A percentile compares a stretch with the other conserved stretches of the same genome.
Evolutionary conservation across 192 early-diverging fungal genomes (phyloP).

Genomic region (Dissophora globulifera): DNA sequence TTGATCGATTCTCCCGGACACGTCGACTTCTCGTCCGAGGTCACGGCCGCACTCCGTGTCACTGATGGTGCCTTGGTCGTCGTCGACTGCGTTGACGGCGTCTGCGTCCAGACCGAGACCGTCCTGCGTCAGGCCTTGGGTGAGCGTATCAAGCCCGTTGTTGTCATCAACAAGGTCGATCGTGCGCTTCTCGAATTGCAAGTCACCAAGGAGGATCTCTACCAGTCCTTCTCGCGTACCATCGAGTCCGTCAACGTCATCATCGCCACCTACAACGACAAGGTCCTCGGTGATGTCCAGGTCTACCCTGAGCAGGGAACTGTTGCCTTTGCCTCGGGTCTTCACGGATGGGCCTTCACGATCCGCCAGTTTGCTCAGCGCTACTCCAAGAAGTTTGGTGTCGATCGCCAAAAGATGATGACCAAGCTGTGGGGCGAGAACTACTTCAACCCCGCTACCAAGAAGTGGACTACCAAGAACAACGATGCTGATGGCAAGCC

Average conservation of each 20-base stretch:
- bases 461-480: constrained; percentile 94
- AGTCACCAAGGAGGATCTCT: constrained; percentile 95
- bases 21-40: constrained; percentile 99
- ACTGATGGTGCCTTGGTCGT: constrained; percentile 99
- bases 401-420: constrained; percentile 97
- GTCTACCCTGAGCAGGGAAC: constrained; percentile 96
- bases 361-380: constrained; percentile 96
- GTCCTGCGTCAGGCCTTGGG: constrained; percentile 97
- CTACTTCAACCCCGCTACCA: constrained; percentile 98
- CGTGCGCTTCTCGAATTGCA: constrained; percentile 97
- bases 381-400: constrained; percentile 98
- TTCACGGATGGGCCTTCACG: constrained; percentile 99
- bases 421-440: constrained; percentile 96
- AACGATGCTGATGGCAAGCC: constrained; percentile 79
- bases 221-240: constrained; percentile 91
- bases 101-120: constrained; percentile 99
- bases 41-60: constrained; percentile 98
- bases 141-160: constrained; percentile 97
- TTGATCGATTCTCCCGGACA: constrained; percentile 99
- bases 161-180: constrained; percentile 99
- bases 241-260: constrained; percentile 98
- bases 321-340: constrained; percentile 97
- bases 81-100: constrained; percentile 98
- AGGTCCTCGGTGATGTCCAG: constrained; percentile 88
- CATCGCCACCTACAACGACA: constrained; percentile 93